phyloP scores from a whole-genome alignment of 257 asterid species.

The Ophiorrhiza pumila region DNA sequence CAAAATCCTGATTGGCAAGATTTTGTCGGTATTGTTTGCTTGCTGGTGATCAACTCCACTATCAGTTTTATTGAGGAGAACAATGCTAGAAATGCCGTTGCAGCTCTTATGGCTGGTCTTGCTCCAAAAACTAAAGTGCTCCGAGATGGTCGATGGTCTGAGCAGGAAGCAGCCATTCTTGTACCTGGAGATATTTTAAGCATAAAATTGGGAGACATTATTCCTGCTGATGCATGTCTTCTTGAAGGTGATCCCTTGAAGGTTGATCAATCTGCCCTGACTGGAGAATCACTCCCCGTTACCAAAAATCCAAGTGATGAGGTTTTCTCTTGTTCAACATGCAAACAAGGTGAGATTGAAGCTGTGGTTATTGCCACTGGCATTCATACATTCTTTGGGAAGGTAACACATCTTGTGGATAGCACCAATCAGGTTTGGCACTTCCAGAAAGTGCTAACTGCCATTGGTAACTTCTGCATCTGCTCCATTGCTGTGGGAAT shows the following conservation, averaged over 20 bases:
- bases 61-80: conserved; percentile 94
- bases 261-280: too few species aligned
- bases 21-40: conserved; percentile 76
- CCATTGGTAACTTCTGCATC: conserved; percentile 91
- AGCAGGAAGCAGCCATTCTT: conserved; percentile 79
- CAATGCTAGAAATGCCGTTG: conserved; percentile 98
- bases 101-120: conserved; percentile 98
- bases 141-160: conserved; percentile 87
- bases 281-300: too few species aligned
- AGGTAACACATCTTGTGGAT: conserved; percentile 94
- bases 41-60: conserved; percentile 93
- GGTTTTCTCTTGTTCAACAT: conserved; percentile 86
- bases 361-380: conserved; percentile 94
- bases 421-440: conserved; percentile 94
- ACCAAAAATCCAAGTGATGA: conserved; percentile 71
- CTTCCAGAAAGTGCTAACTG: conserved; percentile 90
- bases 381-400: conserved; percentile 91
- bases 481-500: conserved; percentile 87
- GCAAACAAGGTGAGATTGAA: conserved; percentile 92
- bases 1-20: conserved; percentile 97
- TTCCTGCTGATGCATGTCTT: conserved; percentile 96
- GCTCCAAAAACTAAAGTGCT: conserved; percentile 95
- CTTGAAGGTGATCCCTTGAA: conserved; percentile 93
- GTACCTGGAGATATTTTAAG: conserved; percentile 93
- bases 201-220: conserved; percentile 73